Conservation (phyloP, 2,329 filamentous ascomycete genomes). For the Talaromyces atroroseus region DNA sequence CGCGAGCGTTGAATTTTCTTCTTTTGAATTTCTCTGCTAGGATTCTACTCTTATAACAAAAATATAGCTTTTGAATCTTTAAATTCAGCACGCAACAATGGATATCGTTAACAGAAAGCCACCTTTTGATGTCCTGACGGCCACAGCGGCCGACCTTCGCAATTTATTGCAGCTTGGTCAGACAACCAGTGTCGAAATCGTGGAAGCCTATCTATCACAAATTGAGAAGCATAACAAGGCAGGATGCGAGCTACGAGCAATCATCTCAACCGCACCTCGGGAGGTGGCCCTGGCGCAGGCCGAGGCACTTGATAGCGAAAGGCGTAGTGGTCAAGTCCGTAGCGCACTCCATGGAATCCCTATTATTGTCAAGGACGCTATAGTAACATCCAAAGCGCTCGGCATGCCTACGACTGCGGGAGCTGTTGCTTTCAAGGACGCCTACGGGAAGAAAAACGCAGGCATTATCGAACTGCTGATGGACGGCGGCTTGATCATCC, state of each 20-base stretch:
- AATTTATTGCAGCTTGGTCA: background rate
- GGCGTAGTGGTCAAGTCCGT: constrained; percentile 20
- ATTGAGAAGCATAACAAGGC: constrained; percentile 8
- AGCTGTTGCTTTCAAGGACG: constrained; percentile 4
- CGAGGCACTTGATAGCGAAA: constrained; percentile 21
- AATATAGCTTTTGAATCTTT: background rate
- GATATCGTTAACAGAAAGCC: background rate
- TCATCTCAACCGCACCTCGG: constrained; percentile 10
- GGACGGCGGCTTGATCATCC: constrained; percentile 26
- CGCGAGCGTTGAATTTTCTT: background rate
- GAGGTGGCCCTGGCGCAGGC: constrained; percentile 15
- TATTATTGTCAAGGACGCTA: constrained; percentile 28
- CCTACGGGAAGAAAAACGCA: constrained; percentile 7
- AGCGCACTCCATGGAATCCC: constrained; percentile 31
- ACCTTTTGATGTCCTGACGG: constrained; percentile 1
- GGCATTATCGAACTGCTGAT: constrained; percentile 17
- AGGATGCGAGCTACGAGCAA: constrained; percentile 2
- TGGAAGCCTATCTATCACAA: constrained; percentile 6
- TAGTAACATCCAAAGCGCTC: constrained; percentile 27
- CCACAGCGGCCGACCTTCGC: constrained; percentile 2
- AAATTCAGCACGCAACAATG: background rate
- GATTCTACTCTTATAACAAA: background rate
- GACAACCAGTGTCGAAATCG: constrained; percentile 2
- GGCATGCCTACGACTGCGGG: constrained; percentile 14
- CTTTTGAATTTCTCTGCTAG: too few species aligned